Conservation (phyloP, 768 basidiomycete genomes). For the Lactarius vividus region DNA sequence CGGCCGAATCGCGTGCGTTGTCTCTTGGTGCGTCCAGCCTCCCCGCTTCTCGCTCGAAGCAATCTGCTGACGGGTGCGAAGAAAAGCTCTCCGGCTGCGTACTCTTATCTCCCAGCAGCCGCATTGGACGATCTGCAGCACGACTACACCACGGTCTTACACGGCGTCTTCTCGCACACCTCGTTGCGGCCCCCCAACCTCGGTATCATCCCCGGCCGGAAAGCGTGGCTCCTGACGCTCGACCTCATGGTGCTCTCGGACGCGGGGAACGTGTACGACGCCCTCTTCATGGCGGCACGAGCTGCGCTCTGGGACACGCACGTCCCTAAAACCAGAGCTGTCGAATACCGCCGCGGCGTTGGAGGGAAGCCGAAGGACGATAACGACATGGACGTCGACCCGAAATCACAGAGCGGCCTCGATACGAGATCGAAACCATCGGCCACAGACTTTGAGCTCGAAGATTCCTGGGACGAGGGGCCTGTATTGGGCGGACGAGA, state of each 20-base stretch:
- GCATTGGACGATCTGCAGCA: slow-evolving; percentile 75
- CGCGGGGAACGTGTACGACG: slow-evolving; percentile 73
- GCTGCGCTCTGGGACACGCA: slow-evolving; percentile 81
- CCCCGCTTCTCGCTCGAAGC: neutral
- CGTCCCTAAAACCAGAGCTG: slow-evolving; percentile 67
- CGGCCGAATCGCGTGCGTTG: slow-evolving; percentile 63
- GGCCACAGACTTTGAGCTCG: slow-evolving; percentile 81
- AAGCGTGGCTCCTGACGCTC: slow-evolving; percentile 72
- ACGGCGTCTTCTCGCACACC: slow-evolving; percentile 62
- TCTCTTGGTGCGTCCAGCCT: slow-evolving; percentile 62
- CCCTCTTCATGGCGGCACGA: slow-evolving; percentile 73
- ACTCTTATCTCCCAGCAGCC: slow-evolving; percentile 59
- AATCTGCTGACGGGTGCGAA: slow-evolving; percentile 35
- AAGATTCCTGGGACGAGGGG: slow-evolving; percentile 88
- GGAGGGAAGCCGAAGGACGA: slow-evolving; percentile 29
- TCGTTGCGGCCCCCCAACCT: slow-evolving; percentile 68
- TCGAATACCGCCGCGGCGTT: slow-evolving; percentile 61
- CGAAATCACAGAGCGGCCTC: slow-evolving; percentile 47
- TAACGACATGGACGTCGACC: slow-evolving; percentile 58
- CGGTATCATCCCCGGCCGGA: slow-evolving; percentile 45
- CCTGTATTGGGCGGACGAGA: slow-evolving; percentile 60
- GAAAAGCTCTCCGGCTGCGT: slow-evolving; percentile 75
- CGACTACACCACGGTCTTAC: slow-evolving; percentile 63
- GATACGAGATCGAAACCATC: slow-evolving; percentile 50
- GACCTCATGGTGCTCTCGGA: slow-evolving; percentile 75